Evolutionary conservation across 129 eudicot genomes (phyloP).

Genomic region (Flaveria sonorensis): DNA sequence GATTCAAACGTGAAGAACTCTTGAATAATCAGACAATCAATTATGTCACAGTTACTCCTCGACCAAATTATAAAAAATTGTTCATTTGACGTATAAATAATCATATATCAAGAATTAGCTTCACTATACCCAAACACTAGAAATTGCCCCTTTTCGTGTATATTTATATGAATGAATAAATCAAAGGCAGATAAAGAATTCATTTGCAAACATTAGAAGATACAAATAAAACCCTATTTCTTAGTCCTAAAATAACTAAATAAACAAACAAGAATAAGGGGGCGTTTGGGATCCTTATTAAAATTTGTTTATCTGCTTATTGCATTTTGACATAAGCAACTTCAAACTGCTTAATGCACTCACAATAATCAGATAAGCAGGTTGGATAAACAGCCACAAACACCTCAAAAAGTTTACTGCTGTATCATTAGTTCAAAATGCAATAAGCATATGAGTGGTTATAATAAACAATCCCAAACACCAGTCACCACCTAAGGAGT

Average conservation of each 20-base stretch:
- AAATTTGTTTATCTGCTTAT: background rate
- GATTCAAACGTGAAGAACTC: slow-evolving; percentile 13
- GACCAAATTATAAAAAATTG: background rate
- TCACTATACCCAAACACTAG: background rate
- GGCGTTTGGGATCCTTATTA: background rate
- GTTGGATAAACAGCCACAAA: background rate
- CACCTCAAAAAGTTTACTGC: background rate
- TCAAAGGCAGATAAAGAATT: background rate
- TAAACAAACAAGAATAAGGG: background rate
- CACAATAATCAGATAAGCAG: background rate
- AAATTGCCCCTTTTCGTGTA: background rate
- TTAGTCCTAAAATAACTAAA: background rate
- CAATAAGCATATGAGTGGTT: background rate
- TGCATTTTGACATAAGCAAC: background rate
- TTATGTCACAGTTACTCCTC: background rate
- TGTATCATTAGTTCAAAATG: background rate
- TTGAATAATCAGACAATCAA: background rate
- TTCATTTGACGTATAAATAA: background rate
- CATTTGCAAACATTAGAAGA: background rate
- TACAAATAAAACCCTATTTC: background rate
- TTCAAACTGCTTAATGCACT: background rate
- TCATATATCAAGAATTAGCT: background rate
- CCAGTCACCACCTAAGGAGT: background rate
- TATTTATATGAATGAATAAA: background rate
- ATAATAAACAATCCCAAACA: background rate